Base-by-base conservation (phyloP, 1,284 basidiomycete species). In the Vanrija pseudolonga region DNA sequence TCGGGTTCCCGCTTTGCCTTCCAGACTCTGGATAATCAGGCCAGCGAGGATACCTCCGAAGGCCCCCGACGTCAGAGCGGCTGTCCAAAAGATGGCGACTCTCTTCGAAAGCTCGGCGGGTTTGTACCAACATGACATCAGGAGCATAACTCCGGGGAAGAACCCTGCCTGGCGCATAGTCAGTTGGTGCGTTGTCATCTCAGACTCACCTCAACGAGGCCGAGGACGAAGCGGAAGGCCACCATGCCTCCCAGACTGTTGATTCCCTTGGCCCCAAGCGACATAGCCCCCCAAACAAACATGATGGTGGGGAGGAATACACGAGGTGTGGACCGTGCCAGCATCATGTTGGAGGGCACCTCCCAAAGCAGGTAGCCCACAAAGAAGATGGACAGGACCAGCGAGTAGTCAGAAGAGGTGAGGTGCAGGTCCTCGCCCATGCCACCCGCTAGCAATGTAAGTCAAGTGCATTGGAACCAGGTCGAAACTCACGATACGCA, bases 331-430 rank as follows among this genome's bases (percentile, higher is more conserved):
- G 67, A 66, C 47, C 69, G 65, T 24, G 73, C 61, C 22, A 77
- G 56, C 42, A 76, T 64, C 61, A 76, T 67, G 62, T 77, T 77
- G 41, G 65, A 71, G 0, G 75, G 76, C 1, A 76, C 71, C 53
- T 62, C 50, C 41, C 53, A 50, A 2, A 78, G 60, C n/a, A 56
- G 43, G 49, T 56, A 56, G 5, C n/a, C n/a, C 39, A 71, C 65
- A 48, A 73, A 73, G 58, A 73, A 73, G 56, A 73, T 71, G n/a
- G 68, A 75, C 7, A 75, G 60, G 12, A 71, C 65, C 14, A 77
- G 65, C 6, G 74, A 65, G 43, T 72, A 66, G 44, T 71, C 67
- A 3, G 64, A 62, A 9, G 71, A 70, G 11, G 63, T 59, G 12
- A 78, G 62, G 12, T 60, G 50, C 8, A 78, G 66, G 26, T 67